Base-by-base conservation (phyloP, 305 asterid genomes). In the Fraxinus latifolia region DNA sequence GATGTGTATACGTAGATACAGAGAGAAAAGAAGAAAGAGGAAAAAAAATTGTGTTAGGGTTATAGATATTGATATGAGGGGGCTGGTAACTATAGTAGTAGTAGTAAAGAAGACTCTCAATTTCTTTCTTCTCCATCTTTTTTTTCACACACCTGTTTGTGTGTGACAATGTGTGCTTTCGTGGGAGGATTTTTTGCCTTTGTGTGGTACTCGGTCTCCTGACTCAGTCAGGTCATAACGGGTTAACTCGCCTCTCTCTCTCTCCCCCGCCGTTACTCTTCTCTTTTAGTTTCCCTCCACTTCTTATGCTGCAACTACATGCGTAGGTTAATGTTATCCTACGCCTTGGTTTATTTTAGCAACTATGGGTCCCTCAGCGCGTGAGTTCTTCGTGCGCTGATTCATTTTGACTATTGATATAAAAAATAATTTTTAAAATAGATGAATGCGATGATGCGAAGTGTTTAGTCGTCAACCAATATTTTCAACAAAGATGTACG, bases 121-220 rank as follows among this genome's bases (percentile, higher is more conserved):
- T 85, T 89, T 93, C 98, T 86, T 89, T 92, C 98, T 92, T 91
- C 97, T 90, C 98, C 97, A 92, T 95, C 89, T 88, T 91, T 89
- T 87, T 88, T 14, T 5, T 9, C 75, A 29, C 88, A 85, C 90
- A 77, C 90, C 86, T 86, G 81, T 79, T 80, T 87, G 89, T 76
- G 85, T 74, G 88, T 76, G 84, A 79, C 85, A 68, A 81, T 70
- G 42, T 31, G 39, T 73, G 31, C 77, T 83, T 87, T 81, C 79
- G 85, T 34, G 86, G 79, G 79, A 80, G 85, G 84, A 23, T 82
- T 79, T 62, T 84, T 68, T 21, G 72, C 72, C 31, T 65, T 23
- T 25, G 72, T 21, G 32, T 25, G n/a, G 82, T 85, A 84, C 88
- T 86, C 89, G 87, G 84, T 72, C 76, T 31, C 82, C 8, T 62